phyloP scores from a whole-genome alignment of 495 filamentous ascomycete genomes.

The Penicillium bovifimosum region DNA sequence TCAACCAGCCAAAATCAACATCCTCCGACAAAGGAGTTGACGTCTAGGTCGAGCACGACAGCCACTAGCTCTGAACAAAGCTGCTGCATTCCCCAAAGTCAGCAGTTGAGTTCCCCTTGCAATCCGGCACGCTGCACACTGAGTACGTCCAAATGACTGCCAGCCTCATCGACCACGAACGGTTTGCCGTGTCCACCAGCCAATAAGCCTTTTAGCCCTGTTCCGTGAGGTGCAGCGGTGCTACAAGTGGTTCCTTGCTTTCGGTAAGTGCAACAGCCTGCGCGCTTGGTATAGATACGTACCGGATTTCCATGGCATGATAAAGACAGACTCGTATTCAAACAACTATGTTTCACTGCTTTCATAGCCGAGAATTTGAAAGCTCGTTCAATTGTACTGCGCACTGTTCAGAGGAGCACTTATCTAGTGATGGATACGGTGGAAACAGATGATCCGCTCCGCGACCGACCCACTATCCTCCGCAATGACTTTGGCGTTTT shows the following conservation, averaged over 20 bases:
- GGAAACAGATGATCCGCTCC: conserved; percentile 10
- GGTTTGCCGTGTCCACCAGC: not conserved
- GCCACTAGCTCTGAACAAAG: conserved; percentile 24
- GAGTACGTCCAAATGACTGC: not conserved
- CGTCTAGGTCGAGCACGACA: conserved; percentile 22
- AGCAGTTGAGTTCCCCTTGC: not conserved
- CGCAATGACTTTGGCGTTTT: conserved; percentile 7
- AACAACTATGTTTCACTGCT: no score
- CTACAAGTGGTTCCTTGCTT: not conserved
- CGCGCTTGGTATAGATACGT: not conserved
- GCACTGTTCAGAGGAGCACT: not conserved
- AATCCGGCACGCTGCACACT: no score
- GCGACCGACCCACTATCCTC: conserved; percentile 4
- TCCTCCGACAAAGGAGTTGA: conserved; percentile 20
- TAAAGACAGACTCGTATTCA: no score
- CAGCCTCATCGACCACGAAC: not conserved
- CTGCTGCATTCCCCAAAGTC: conserved; percentile 17
- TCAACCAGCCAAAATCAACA: conserved; percentile 14
- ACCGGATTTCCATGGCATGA: no score
- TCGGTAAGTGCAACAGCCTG: not conserved
- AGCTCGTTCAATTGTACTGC: not conserved
- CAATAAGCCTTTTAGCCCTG: not conserved
- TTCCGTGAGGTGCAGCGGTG: conserved; percentile 1
- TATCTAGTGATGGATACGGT: not conserved
- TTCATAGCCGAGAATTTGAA: no score